These are phyloP conservation scores for Epichloe sibirici DNA, from an alignment of 2,329 filamentous ascomycete genomes.

Conservation along the genomic window DNA sequence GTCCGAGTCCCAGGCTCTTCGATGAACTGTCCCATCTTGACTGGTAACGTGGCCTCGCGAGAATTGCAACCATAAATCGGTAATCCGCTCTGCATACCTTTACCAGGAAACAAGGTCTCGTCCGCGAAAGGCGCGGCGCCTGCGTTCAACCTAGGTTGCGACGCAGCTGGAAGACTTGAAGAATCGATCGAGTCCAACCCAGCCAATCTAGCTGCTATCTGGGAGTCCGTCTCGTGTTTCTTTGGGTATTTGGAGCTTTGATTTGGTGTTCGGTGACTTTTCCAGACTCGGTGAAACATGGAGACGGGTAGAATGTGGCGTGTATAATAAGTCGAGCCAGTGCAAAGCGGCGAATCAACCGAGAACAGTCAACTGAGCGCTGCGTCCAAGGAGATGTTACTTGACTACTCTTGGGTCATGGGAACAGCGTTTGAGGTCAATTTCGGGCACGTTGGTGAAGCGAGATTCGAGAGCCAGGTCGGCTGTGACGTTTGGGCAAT, in stretches of 20 bases:
- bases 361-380: background rate
- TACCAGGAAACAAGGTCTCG: background rate
- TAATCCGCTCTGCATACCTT: slow-evolving; percentile 2
- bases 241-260: slow-evolving; percentile 8
- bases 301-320: slow-evolving; percentile 10
- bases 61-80: background rate
- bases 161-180: background rate
- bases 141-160: background rate
- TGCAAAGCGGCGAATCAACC: background rate
- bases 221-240: slow-evolving; percentile 4
- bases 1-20: too few species aligned
- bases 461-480: background rate
- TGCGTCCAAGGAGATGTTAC: background rate
- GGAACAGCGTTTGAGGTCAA: background rate
- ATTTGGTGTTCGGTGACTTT: slow-evolving; percentile 17
- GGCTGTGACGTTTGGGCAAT: background rate
- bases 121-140: slow-evolving; percentile 1
- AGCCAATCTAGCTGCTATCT: background rate
- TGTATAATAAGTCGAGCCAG: background rate
- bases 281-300: slow-evolving; percentile 27
- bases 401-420: background rate
- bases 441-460: background rate
- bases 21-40: too few species aligned
- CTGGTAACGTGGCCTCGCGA: background rate
- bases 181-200: slow-evolving; percentile 1